Conservation (phyloP, 768 basidiomycete genomes). For the Lepiota brunneoincarnata region DNA sequence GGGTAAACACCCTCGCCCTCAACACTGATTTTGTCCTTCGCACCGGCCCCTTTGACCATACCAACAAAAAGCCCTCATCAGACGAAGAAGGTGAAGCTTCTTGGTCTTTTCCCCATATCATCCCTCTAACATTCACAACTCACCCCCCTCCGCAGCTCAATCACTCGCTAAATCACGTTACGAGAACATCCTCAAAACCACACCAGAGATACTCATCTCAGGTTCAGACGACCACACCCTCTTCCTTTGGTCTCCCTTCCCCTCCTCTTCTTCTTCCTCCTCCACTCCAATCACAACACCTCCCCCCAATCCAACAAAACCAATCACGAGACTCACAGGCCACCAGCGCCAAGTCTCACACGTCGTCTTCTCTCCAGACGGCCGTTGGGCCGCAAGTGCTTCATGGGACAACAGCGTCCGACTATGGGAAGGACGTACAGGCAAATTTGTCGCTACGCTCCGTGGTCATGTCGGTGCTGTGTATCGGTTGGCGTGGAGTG, state of each 20-base stretch:
- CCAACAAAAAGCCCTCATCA: constrained; percentile 69
- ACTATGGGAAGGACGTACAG: constrained; percentile 84
- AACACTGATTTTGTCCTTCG: constrained; percentile 95
- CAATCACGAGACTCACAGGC: constrained; percentile 76
- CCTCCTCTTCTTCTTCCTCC: constrained; percentile 35
- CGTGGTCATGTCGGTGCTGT: constrained; percentile 94
- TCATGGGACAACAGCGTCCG: constrained; percentile 91
- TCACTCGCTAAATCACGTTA: constrained; percentile 76
- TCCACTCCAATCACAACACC: constrained; percentile 15
- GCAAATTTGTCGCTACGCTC: constrained; percentile 87
- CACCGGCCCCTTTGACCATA: constrained; percentile 94
- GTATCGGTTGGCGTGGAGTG: constrained; percentile 93
- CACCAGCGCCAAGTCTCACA: constrained; percentile 95
- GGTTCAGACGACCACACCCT: constrained; percentile 98
- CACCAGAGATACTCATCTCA: constrained; percentile 85
- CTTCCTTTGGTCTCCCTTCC: constrained; percentile 91
- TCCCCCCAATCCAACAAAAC: constrained; percentile 35
- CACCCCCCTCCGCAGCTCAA: constrained; percentile 52
- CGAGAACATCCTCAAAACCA: constrained; percentile 57
- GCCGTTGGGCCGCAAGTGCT: constrained; percentile 86
- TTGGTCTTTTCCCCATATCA: not conserved
- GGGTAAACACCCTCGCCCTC: constrained; percentile 95
- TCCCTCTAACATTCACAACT: not conserved
- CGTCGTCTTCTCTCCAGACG: constrained; percentile 93
- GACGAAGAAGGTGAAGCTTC: constrained; percentile 72